These are phyloP conservation scores for Hibiscus syriacus DNA, from an alignment of 345 rosid genomes.

Conservation along the genomic window DNA sequence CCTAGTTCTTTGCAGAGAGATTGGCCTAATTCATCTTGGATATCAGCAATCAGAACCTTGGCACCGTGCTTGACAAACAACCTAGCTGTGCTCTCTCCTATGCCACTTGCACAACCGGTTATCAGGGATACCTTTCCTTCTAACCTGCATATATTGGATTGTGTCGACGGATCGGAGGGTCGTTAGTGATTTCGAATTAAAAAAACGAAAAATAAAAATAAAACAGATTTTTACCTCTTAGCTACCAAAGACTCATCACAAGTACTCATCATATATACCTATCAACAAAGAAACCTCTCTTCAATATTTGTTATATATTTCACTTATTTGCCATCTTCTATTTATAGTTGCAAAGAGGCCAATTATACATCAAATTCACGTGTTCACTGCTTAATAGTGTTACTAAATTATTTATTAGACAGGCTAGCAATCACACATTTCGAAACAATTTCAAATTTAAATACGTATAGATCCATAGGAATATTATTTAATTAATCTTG, in stretches of 20 bases:
- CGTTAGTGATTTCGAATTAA: too few relatives aligned
- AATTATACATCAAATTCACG: too few relatives aligned
- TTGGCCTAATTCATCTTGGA: slow-evolving; percentile 20
- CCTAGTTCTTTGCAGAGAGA: slow-evolving; percentile 4
- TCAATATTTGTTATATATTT: background rate
- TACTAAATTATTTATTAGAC: too few relatives aligned
- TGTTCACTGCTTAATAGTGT: too few relatives aligned
- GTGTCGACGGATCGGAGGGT: too few relatives aligned
- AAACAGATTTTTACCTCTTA: too few relatives aligned
- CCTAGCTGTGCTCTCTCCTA: slow-evolving; percentile 9
- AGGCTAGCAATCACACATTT: background rate
- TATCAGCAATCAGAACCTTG: slow-evolving; percentile 16
- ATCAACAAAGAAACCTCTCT: background rate
- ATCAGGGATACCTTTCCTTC: slow-evolving; percentile 13
- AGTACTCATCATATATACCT: background rate
- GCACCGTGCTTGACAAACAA: slow-evolving; percentile 21
- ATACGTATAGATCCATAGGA: too few relatives aligned
- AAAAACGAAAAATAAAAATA: too few relatives aligned
- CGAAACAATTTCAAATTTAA: too few relatives aligned
- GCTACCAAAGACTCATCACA: background rate
- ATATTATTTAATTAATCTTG: too few relatives aligned
- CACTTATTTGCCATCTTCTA: background rate
- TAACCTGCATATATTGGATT: slow-evolving; percentile 6
- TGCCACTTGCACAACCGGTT: slow-evolving; percentile 14
- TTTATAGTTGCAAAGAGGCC: too few relatives aligned